phyloP scores from a whole-genome alignment of 495 filamentous ascomycete species.

The Talaromyces trachyspermus region DNA sequence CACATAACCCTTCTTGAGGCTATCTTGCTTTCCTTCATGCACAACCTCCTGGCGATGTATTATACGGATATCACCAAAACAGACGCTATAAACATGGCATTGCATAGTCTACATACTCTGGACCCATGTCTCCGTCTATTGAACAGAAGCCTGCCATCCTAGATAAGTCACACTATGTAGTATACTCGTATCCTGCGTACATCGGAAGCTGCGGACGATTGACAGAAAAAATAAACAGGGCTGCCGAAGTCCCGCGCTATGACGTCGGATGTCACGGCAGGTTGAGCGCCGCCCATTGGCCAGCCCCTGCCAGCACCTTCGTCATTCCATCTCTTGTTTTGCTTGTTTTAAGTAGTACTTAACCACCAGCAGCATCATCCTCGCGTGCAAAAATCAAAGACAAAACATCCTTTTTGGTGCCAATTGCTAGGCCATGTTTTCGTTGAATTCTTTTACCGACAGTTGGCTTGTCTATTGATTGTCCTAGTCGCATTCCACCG shows the following conservation, averaged over 20 bases:
- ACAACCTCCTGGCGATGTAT: no score
- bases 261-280: background rate
- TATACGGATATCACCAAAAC: no score
- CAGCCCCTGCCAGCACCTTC: background rate
- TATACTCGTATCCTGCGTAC: no score
- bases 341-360: background rate
- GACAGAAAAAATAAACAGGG: background rate
- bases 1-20: background rate
- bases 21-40: no score
- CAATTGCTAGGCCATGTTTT: conserved; percentile 3
- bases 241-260: background rate
- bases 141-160: no score
- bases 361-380: no score
- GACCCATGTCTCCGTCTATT: no score
- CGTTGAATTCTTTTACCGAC: background rate
- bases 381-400: no score
- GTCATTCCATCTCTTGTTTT: background rate
- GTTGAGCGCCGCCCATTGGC: background rate
- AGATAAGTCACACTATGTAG: no score
- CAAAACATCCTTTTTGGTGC: background rate
- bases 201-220: no score
- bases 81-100: background rate
- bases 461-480: background rate
- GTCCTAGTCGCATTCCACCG: background rate
- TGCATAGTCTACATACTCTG: no score